Base-by-base conservation (phyloP, 2,329 filamentous ascomycete species). In the Teratosphaeria epicoccoides region DNA sequence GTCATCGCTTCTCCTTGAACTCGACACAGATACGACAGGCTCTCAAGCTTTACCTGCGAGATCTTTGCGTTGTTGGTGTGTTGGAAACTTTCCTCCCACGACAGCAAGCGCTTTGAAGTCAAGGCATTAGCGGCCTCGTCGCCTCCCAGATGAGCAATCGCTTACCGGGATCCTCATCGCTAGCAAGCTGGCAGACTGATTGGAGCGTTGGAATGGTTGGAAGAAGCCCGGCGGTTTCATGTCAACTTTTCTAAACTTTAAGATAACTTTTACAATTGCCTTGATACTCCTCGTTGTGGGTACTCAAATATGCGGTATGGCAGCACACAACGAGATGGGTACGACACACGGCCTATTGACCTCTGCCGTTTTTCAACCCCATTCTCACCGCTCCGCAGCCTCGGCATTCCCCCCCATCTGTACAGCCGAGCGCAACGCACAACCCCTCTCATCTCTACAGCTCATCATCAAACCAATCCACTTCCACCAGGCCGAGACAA, bases 291-390 rank as follows among this genome's bases (percentile, higher is more conserved):
- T n/a, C n/a, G n/a, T n/a, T 43, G 47, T 55, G 55, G 33, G 51
- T 49, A 28, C 82, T 82, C 12, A 75, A 69, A 76, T 85, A 94
- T 52, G 91, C 87, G 24, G 82, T 86, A 70, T 95, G 88, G 66
- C 88, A 90, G 72, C 88, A 93, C 48, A 94, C 84, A 46, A 94
- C 71, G n/a, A n/a, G n/a, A n/a, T n/a, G n/a, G n/a, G n/a, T n/a
- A n/a, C n/a, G n/a, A n/a, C n/a, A n/a, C n/a, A n/a, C n/a, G n/a
- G n/a, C n/a, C n/a, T n/a, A n/a, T n/a, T n/a, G n/a, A n/a, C n/a
- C n/a, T n/a, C n/a, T n/a, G n/a, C n/a, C n/a, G n/a, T n/a, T n/a
- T n/a, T n/a, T n/a, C n/a, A n/a, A n/a, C n/a, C n/a, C n/a, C n/a
- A n/a, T n/a, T n/a, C n/a, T n/a, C n/a, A n/a, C n/a, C n/a, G n/a